A percentile compares a stretch with the other conserved stretches of the same genome.
These are phyloP conservation scores for Trifolium repens DNA, from an alignment of 306 rosid species.

Conservation along the genomic window DNA sequence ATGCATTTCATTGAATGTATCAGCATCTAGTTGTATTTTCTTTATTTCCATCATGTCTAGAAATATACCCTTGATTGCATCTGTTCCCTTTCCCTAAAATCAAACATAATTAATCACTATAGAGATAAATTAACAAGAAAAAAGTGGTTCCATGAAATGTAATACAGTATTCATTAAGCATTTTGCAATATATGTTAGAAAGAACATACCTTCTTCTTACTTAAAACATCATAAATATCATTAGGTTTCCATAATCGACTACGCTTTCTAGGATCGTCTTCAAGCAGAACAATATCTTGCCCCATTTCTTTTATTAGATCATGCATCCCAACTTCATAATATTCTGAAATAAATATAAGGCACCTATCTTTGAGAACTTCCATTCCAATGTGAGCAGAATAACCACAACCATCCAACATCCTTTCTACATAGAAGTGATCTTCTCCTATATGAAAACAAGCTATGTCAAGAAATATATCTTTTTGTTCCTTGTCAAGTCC, in stretches of 20 bases:
- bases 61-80: constrained; percentile 29
- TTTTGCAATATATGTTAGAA: background rate
- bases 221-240: constrained; percentile 35
- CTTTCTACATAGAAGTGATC: background rate
- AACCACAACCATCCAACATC: constrained; percentile 12
- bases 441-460: constrained; percentile 34
- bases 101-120: background rate
- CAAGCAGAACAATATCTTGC: constrained; percentile 33
- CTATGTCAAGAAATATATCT: constrained; percentile 41
- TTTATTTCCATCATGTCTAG: background rate
- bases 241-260: constrained; percentile 42
- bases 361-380: constrained; percentile 30
- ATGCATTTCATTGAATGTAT: constrained; percentile 36
- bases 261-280: constrained; percentile 36
- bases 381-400: constrained; percentile 19
- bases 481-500: constrained; percentile 30
- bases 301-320: constrained; percentile 44
- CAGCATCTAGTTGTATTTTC: background rate
- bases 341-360: background rate
- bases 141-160: background rate
- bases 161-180: background rate
- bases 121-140: background rate
- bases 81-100: constrained; percentile 50
- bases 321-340: constrained; percentile 34
- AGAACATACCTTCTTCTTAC: constrained; percentile 28